Evolutionary conservation across 1,139 yeast species (phyloP).

Genomic region (Hansenula sp.): DNA sequence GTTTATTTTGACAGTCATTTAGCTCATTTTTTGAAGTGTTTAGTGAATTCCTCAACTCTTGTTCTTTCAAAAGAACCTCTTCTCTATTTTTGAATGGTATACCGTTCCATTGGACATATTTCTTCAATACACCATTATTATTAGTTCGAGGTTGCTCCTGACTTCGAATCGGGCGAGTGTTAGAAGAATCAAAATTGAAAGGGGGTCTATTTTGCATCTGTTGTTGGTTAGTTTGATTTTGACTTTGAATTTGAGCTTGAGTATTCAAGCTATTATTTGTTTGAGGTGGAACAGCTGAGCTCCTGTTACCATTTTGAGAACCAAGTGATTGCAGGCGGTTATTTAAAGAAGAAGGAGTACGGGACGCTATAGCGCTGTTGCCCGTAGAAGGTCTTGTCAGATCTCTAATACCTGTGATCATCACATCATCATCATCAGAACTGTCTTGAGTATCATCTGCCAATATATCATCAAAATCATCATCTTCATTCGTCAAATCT

Average conservation of each 20-base stretch:
- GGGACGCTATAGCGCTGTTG: too few species aligned
- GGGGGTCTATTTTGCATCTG: too few species aligned
- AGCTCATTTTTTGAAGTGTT: background rate
- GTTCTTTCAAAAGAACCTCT: background rate
- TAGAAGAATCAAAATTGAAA: background rate
- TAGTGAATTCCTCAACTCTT: background rate
- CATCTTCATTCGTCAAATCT: background rate
- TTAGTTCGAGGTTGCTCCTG: too few species aligned
- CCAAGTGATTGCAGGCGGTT: background rate
- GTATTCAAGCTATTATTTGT: too few species aligned
- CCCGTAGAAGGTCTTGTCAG: background rate
- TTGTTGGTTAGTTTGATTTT: too few species aligned
- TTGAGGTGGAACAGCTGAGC: too few species aligned
- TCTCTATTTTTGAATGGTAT: background rate
- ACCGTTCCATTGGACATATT: background rate
- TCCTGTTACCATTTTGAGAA: too few species aligned
- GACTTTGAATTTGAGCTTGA: too few species aligned
- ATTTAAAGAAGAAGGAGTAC: background rate
- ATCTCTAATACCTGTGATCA: conserved; percentile 1
- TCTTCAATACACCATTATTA: background rate
- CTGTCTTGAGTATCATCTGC: background rate
- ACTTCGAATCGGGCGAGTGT: background rate
- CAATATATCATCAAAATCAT: background rate
- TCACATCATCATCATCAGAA: background rate
- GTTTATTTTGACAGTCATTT: too few species aligned